Percentiles rank a stretch among this genome's conserved stretches.
Conservation (phyloP, 345 rosid species). For the Bretschneidera sinensis region DNA sequence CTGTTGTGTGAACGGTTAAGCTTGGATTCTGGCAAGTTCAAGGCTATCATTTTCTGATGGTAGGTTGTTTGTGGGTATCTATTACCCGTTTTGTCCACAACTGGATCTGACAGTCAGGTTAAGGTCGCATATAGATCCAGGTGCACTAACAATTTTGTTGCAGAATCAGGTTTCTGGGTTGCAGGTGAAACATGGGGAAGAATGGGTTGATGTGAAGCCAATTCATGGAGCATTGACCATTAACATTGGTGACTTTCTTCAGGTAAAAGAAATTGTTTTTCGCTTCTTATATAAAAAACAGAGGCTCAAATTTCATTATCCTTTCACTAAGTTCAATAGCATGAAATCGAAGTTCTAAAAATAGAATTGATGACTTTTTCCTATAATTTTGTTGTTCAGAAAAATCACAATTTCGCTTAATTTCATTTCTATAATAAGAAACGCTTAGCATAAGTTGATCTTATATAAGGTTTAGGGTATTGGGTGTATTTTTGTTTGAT, state of each 20-base stretch:
- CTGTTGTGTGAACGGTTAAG: constrained; percentile 33
- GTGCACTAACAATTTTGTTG: constrained; percentile 25
- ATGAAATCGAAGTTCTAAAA: too few species aligned
- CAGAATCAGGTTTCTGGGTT: constrained; percentile 26
- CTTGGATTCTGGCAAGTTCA: constrained; percentile 23
- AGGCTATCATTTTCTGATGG: constrained; percentile 11
- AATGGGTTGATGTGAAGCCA: constrained; percentile 33
- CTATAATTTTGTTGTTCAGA: too few species aligned
- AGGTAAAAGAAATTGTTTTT: constrained; percentile 27
- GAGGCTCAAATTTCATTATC: too few species aligned
- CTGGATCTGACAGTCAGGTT: constrained; percentile 30
- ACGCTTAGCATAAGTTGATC: too few species aligned
- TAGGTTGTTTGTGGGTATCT: constrained; percentile 20
- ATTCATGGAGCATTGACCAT: constrained; percentile 26
- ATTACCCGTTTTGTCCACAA: constrained; percentile 35
- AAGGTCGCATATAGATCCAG: constrained; percentile 26
- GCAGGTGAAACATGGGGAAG: constrained; percentile 30
- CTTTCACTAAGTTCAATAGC: too few species aligned
- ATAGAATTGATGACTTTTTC: too few species aligned
- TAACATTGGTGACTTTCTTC: constrained; percentile 34
- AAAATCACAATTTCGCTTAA: too few species aligned
- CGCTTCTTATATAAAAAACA: too few species aligned
- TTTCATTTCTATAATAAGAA: too few species aligned
- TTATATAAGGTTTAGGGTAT: too few species aligned
- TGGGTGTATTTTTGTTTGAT: too few species aligned